phyloP scores from a whole-genome alignment of 2,329 filamentous ascomycete genomes.

The Fusarium pseudonygamai region DNA sequence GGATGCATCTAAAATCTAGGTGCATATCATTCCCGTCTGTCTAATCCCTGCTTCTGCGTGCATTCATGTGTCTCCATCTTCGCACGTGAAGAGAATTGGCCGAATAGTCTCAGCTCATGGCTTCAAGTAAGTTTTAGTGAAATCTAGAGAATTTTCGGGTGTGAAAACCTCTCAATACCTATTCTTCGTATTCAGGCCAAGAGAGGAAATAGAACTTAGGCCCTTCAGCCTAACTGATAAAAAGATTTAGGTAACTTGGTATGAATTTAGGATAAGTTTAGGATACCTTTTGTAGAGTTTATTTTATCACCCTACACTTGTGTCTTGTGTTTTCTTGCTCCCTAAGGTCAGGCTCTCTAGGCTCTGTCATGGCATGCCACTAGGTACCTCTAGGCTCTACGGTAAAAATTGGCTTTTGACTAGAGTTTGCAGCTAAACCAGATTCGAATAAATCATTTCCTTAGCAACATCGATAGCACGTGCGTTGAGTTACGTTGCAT shows the following conservation, averaged over 20 bases:
- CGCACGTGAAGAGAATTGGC: conserved; percentile 23
- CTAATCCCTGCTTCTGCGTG: conserved; percentile 20
- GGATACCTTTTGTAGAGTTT: no score
- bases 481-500: neutral
- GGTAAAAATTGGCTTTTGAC: conserved; percentile 16
- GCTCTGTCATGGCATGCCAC: neutral
- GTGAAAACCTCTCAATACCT: neutral
- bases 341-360: no score
- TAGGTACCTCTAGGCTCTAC: neutral
- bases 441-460: conserved; percentile 24
- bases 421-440: conserved; percentile 19
- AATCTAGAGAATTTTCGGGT: neutral
- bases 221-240: no score
- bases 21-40: conserved; percentile 21
- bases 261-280: no score
- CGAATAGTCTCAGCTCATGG: neutral
- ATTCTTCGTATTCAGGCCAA: neutral
- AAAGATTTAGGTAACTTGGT: no score
- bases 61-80: conserved; percentile 23
- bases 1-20: conserved; percentile 18
- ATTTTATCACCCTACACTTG: no score
- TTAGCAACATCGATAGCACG: conserved; percentile 6
- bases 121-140: neutral
- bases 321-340: no score
- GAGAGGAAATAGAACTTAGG: no score